Conservation (phyloP, 225 moss, liverwort and hornwort genomes). For the Pleurozium schreberi region DNA sequence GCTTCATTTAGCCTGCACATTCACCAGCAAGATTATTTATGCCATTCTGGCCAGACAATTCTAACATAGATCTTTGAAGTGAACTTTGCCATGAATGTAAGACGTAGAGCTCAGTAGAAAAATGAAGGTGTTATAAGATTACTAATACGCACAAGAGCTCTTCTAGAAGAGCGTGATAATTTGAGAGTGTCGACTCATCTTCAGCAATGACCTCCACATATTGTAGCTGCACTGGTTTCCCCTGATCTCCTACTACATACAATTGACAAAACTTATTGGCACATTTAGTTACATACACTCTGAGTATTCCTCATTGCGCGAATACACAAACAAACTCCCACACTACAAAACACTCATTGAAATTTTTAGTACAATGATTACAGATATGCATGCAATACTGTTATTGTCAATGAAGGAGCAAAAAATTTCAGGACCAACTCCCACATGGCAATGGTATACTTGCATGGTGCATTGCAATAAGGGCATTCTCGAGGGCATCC, state of each 20-base stretch:
- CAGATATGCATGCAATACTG: too few species aligned
- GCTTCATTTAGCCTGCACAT: constrained; percentile 79
- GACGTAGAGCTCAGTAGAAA: background rate
- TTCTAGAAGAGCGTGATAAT: constrained; percentile 42
- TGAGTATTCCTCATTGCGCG: too few species aligned
- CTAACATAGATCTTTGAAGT: background rate
- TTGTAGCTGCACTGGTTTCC: constrained; percentile 37
- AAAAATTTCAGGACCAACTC: too few species aligned
- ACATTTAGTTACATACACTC: too few species aligned
- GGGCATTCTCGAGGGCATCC: too few species aligned
- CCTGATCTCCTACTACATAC: constrained; percentile 43
- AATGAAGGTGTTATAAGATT: background rate
- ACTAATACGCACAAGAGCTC: constrained; percentile 38
- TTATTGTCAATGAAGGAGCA: too few species aligned
- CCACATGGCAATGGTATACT: too few species aligned
- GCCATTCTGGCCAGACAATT: background rate
- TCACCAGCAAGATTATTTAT: background rate
- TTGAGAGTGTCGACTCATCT: constrained; percentile 20
- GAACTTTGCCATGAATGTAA: background rate
- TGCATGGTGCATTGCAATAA: too few species aligned
- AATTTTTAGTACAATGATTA: too few species aligned
- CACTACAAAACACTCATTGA: too few species aligned
- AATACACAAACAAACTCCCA: too few species aligned
- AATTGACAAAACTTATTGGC: background rate
- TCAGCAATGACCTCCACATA: constrained; percentile 46